Base-by-base conservation (phyloP, 2,329 filamentous ascomycete species). In the Arthrobotrys sphaeroides region DNA sequence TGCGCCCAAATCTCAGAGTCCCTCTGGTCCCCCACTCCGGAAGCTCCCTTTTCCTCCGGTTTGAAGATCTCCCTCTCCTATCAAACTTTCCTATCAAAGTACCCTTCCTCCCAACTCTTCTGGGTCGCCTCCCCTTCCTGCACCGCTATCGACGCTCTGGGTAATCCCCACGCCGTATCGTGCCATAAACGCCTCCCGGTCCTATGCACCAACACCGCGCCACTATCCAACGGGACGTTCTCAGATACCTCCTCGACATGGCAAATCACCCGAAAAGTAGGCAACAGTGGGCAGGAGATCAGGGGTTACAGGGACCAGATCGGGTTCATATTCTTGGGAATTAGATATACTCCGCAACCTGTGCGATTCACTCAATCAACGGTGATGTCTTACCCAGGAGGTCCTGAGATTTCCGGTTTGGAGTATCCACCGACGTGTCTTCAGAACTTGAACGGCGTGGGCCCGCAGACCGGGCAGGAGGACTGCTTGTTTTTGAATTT, bases 241-340 rank as follows among this genome's bases (percentile, higher is more conserved):
- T 80, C 82, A 22, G 82, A 84, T 68, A 82, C 77, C 2, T 80
- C 79, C 36, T 40, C 77, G 22, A 79, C 77, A 69, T 84, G 83
- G 82, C 82, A 82, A 26, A 80, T 84, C 13, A 79, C 80, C 3
- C 80, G 84, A 0, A 78, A 80, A 1, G 82, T 84, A 0, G 84
- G 84, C 36, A 81, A 81, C n/a, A n/a, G 31, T 83, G 80, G 81
- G 18, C 77, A 18, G 1, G n/a, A 59, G 12, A 49, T 59, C 22
- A 77, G 69, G 33, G 83, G 83, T 0, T 85, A 83, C 68, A 83
- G 85, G 6, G 84, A 85, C 67, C 82, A 81, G 26, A 80, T 83
- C 18, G 83, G 83, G 10, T 87, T 87, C 77, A 84, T 85, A 6
- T 87, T 87, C 77, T 80, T 85, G 13, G 85, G 85, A 12, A 79